These are phyloP conservation scores for Candida gorgasii DNA, from an alignment of 805 yeast genomes.

Conservation along the genomic window DNA sequence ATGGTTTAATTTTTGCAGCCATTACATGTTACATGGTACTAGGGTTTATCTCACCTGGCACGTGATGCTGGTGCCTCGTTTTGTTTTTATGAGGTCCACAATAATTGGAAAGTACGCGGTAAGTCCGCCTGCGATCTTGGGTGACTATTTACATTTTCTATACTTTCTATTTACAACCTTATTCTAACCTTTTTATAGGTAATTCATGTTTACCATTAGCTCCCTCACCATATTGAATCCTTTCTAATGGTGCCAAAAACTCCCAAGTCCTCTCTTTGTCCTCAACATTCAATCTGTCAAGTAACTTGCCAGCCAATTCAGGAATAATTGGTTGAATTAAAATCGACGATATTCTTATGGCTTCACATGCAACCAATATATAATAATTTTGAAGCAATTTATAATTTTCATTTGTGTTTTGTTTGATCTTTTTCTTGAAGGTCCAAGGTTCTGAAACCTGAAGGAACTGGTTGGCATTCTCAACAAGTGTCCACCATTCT, in stretches of 20 bases:
- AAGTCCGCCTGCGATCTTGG: too few species aligned
- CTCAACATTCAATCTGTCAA: conserved; percentile 64
- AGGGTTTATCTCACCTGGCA: too few species aligned
- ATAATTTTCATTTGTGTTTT: conserved; percentile 8
- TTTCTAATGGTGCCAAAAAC: conserved; percentile 56
- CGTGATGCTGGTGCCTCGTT: too few species aligned
- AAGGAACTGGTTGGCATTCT: conserved; percentile 63
- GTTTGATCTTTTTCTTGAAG: conserved; percentile 27
- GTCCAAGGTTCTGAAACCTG: conserved; percentile 81
- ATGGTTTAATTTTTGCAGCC: neutral
- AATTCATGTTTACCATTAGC: conserved; percentile 26
- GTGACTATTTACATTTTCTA: too few species aligned
- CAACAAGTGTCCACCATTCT: conserved; percentile 59
- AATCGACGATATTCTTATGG: conserved; percentile 65
- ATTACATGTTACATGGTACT: too few species aligned
- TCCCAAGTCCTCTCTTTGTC: conserved; percentile 40
- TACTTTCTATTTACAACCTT: neutral
- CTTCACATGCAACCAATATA: conserved; percentile 68
- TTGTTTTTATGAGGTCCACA: too few species aligned
- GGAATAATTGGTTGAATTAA: conserved; percentile 77
- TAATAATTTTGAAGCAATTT: conserved; percentile 43
- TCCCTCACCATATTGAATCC: conserved; percentile 57
- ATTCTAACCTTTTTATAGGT: conserved; percentile 1
- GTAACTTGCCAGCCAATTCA: conserved; percentile 49
- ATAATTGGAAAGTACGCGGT: neutral